Evolutionary conservation across 495 filamentous ascomycete genomes (phyloP).

Genomic region (Penicillium roqueforti): DNA sequence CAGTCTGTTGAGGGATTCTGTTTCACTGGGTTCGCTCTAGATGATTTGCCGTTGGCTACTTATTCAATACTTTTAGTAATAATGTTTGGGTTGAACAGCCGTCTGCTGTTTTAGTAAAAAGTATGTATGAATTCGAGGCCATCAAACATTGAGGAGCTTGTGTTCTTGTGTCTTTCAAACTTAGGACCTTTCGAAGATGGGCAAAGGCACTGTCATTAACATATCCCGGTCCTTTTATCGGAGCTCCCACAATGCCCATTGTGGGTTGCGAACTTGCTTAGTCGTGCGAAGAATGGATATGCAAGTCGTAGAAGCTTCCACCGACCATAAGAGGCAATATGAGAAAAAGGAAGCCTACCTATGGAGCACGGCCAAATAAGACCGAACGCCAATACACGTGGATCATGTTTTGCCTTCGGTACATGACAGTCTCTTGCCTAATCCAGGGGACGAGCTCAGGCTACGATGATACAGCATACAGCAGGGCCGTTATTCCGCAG

Average conservation of each 20-base stretch:
- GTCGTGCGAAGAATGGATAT: conserved; percentile 3
- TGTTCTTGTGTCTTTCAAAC: not conserved
- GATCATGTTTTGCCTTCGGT: conserved; percentile 13
- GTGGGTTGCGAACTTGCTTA: not conserved
- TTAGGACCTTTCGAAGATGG: not conserved
- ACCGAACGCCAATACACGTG: conserved; percentile 21
- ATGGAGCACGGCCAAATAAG: conserved; percentile 7
- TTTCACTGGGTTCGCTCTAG: conserved; percentile 9
- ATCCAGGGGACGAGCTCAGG: conserved; percentile 8
- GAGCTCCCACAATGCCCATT: conserved; percentile 1
- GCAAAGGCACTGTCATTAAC: not conserved
- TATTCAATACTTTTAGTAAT: not conserved
- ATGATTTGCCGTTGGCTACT: not conserved
- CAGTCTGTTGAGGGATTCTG: conserved; percentile 16
- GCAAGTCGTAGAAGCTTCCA: conserved; percentile 9
- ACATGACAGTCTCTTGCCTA: conserved; percentile 18
- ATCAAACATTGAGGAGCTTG: not conserved
- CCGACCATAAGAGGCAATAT: conserved; percentile 1
- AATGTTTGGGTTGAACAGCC: not conserved
- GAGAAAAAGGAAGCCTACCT: conserved; percentile 1
- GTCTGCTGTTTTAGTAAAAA: not conserved
- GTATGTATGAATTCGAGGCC: not conserved
- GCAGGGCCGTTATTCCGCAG: conserved; percentile 13
- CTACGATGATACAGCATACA: conserved; percentile 20
- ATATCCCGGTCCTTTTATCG: not conserved